Percentiles rank a stretch among this genome's conserved stretches.
Conservation (phyloP, 345 rosid genomes). For the Aethionema arabicum region DNA sequence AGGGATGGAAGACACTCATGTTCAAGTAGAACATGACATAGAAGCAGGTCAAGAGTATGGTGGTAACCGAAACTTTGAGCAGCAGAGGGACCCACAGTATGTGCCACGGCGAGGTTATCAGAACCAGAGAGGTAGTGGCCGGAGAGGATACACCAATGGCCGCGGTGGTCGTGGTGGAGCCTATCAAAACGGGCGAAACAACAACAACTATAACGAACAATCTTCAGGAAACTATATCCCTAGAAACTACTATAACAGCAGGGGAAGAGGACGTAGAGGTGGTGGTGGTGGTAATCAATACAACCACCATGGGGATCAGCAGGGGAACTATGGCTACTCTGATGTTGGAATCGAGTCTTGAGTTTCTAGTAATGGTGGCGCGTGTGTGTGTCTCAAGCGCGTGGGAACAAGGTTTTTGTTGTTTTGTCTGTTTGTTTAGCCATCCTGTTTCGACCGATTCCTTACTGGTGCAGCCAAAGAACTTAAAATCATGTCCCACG, state of each 20-base stretch:
- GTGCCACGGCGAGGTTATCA: conserved; percentile 57
- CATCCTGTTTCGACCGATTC: too few species aligned
- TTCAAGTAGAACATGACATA: conserved; percentile 37
- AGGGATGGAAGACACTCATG: conserved; percentile 44
- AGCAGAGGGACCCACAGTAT: conserved; percentile 51
- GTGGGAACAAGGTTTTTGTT: too few species aligned
- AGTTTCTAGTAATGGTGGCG: too few species aligned
- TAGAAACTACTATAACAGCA: conserved; percentile 63
- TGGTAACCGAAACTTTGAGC: conserved; percentile 30
- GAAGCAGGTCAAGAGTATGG: not conserved
- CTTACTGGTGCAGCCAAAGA: too few species aligned
- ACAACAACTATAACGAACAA: conserved; percentile 53
- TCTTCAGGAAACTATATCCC: conserved; percentile 58
- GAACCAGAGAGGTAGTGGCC: conserved; percentile 70
- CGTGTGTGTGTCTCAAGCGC: too few species aligned
- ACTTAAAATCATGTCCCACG: too few species aligned
- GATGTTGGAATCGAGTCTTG: too few species aligned
- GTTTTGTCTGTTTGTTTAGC: too few species aligned
- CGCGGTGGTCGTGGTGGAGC: conserved; percentile 77
- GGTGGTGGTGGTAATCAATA: conserved; percentile 52
- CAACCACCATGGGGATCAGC: conserved; percentile 18
- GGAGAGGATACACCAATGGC: conserved; percentile 66
- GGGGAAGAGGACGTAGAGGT: conserved; percentile 63
- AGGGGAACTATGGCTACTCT: too few species aligned
- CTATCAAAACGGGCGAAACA: conserved; percentile 65